Conservation (phyloP, 192 early-diverging fungal genomes). For the Dispira simplex region DNA sequence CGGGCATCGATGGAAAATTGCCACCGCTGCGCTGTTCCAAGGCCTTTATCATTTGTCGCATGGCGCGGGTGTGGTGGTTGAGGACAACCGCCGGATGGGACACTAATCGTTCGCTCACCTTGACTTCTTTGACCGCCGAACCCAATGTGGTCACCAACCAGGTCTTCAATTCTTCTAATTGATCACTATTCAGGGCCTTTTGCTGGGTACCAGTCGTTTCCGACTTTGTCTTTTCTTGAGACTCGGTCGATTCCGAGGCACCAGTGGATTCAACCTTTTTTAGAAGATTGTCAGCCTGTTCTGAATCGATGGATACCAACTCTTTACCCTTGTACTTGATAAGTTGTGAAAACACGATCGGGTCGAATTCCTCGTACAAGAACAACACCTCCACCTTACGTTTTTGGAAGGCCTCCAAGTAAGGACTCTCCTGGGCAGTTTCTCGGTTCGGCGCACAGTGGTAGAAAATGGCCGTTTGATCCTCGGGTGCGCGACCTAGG, state of each 20-base stretch:
- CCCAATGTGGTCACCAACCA: conserved; percentile 52
- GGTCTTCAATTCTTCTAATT: conserved; percentile 29
- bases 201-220: conserved; percentile 10
- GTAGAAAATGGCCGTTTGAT: conserved; percentile 65
- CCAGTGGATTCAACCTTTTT: conserved; percentile 1
- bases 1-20: conserved; percentile 38
- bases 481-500: conserved; percentile 44
- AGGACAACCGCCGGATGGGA: conserved; percentile 59
- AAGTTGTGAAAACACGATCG: conserved; percentile 41
- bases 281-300: conserved; percentile 25
- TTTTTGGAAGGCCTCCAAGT: conserved; percentile 56
- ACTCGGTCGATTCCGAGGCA: background rate
- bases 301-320: conserved; percentile 35
- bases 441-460: conserved; percentile 35
- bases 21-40: conserved; percentile 33
- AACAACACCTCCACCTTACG: conserved; percentile 61
- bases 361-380: conserved; percentile 39
- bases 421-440: conserved; percentile 46
- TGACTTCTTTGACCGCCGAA: conserved; percentile 44
- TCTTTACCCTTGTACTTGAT: conserved; percentile 36
- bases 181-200: conserved; percentile 20
- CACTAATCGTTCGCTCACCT: conserved; percentile 51
- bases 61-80: conserved; percentile 56
- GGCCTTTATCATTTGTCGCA: conserved; percentile 50
- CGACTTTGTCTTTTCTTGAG: conserved; percentile 6